Conservation (phyloP, 768 basidiomycete genomes). For the Mycena metata region DNA sequence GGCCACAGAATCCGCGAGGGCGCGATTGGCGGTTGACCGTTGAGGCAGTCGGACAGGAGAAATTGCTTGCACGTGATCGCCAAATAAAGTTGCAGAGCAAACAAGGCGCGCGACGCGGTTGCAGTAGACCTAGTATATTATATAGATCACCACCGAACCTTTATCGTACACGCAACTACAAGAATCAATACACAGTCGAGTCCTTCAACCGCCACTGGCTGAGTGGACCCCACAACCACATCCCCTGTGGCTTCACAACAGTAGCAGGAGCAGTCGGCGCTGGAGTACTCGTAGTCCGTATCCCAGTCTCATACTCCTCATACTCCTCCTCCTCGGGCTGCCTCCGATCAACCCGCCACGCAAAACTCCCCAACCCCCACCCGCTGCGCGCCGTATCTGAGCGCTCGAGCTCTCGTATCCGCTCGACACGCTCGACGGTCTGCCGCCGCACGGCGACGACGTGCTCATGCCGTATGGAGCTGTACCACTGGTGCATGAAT, state of each 20-base stretch:
- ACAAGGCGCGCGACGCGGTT: too few relatives aligned
- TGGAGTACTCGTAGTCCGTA: slow-evolving; percentile 17
- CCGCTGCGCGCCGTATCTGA: slow-evolving; percentile 55
- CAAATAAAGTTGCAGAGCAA: neutral
- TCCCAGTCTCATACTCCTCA: slow-evolving; percentile 32
- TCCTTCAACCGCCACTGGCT: slow-evolving; percentile 82
- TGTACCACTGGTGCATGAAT: slow-evolving; percentile 67
- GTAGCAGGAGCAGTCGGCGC: slow-evolving; percentile 25
- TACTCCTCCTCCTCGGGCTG: slow-evolving; percentile 39
- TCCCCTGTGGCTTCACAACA: slow-evolving; percentile 51
- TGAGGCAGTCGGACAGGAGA: neutral
- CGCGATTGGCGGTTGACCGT: neutral
- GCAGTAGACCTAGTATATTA: neutral
- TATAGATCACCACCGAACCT: neutral
- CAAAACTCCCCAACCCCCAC: slow-evolving; percentile 85
- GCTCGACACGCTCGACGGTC: slow-evolving; percentile 75
- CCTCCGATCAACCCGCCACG: slow-evolving; percentile 50
- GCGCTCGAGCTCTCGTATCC: slow-evolving; percentile 73
- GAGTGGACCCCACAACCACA: slow-evolving; percentile 89
- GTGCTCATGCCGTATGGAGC: slow-evolving; percentile 77
- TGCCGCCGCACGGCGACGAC: slow-evolving; percentile 77
- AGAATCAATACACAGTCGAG: slow-evolving; percentile 72
- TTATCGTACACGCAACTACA: slow-evolving; percentile 29
- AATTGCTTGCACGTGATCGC: slow-evolving; percentile 2
- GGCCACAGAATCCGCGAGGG: neutral